Percentiles rank a stretch among this genome's conserved stretches.
Conservation (phyloP, 306 rosid species). For the Corylus americana region DNA sequence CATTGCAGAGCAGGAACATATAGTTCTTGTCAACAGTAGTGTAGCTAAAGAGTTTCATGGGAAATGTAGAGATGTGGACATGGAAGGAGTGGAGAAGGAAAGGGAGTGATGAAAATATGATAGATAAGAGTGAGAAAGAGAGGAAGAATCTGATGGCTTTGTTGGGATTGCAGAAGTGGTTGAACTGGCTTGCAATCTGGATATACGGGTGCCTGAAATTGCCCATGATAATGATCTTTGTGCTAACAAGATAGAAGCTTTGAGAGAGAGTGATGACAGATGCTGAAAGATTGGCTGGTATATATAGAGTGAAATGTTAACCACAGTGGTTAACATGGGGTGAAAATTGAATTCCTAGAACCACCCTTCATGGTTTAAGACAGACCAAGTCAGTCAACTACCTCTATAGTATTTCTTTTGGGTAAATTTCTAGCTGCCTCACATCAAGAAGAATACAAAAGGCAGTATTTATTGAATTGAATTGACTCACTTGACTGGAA, state of each 20-base stretch:
- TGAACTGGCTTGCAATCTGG: not conserved
- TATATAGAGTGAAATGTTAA: not conserved
- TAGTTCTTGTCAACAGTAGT: slow-evolving; percentile 41
- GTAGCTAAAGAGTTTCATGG: slow-evolving; percentile 33
- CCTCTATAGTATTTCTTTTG: not conserved
- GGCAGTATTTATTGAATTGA: not conserved
- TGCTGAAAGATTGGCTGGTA: not conserved
- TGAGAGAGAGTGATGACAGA: not conserved
- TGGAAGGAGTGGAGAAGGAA: slow-evolving; percentile 31
- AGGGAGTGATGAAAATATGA: slow-evolving; percentile 31
- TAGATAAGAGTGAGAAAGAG: slow-evolving; percentile 35
- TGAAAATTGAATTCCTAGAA: too few species aligned
- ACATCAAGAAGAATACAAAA: not conserved
- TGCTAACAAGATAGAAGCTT: not conserved
- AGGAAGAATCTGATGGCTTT: slow-evolving; percentile 40
- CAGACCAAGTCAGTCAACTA: not conserved
- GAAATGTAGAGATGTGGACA: slow-evolving; percentile 23
- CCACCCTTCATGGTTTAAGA: not conserved
- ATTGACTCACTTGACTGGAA: not conserved
- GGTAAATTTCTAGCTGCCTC: not conserved
- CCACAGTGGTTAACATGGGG: not conserved
- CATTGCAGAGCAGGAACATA: slow-evolving; percentile 71
- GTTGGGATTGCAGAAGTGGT: slow-evolving; percentile 18
- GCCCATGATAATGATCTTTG: slow-evolving; percentile 14
- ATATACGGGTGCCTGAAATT: not conserved